Base-by-base conservation (phyloP, 495 filamentous ascomycete genomes). In the Cercophora sp. region DNA sequence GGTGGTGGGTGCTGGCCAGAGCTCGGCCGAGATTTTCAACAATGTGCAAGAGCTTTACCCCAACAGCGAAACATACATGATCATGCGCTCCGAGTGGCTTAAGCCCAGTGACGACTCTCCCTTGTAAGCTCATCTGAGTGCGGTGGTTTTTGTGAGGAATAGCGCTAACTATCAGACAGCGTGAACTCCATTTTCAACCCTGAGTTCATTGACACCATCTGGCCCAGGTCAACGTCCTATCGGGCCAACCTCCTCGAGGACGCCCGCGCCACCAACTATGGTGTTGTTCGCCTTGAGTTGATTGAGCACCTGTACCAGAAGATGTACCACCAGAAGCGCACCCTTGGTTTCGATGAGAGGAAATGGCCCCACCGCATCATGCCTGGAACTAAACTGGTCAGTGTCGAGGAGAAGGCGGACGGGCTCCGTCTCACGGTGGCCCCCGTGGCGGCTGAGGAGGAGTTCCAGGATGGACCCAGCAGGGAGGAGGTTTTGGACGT, bases 141-240 rank as follows among this genome's bases (percentile, higher is more conserved):
- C 15, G 10, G 2, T 22, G 2, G 16, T n/a, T n/a, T n/a, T n/a
- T n/a, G n/a, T n/a, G 2, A 19, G 15, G 18, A 11, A 39, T 24
- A 16, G 23, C 43, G 18, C 46, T 68, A 43, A 69, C 37, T 0
- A 5, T 2, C 26, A 1, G 9, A 32, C 58, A 96, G 91, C 59
- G 90, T 98, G 49, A 98, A 98, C 67, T 91, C 92, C 58, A 85
- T 96, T 57, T 98, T 98, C 76, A 87, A 96, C 67, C 91, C 92
- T 3, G 80, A 84, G 34, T 84, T 83, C 22, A 83, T 94, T 5
- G 85, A 95, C 57, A 71, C 68, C 24, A 78, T 95, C 58, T 96
- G 83, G 70, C 67, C 76, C 43, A 82, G 84, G 35, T 66, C 82
- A 2, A 61, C 80, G 0, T 72, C 80, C 19, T 77, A 84, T 52